Percentiles rank a stretch among this genome's conserved stretches.
These are phyloP conservation scores for Diaporthe sp. DNA, from an alignment of 2,329 filamentous ascomycete species.

Conservation along the genomic window DNA sequence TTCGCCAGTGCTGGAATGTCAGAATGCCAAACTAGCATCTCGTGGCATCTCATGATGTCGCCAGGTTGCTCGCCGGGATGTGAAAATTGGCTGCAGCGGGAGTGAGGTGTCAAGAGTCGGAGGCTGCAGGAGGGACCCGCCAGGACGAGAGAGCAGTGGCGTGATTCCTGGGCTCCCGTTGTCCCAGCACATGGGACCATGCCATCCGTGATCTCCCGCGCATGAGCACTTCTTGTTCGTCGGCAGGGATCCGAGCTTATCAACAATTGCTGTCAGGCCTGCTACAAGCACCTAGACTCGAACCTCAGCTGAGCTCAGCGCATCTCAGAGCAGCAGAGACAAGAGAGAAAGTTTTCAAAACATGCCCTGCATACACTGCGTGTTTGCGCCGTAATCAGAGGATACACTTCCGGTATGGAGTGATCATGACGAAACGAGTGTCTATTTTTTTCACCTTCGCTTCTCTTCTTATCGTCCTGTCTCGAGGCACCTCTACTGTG, in stretches of 20 bases:
- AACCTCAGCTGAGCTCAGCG: constrained; percentile 21
- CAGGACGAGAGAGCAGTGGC: constrained; percentile 16
- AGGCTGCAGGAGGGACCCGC: constrained; percentile 29
- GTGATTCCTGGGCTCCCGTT: constrained; percentile 35
- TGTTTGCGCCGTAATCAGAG: constrained; percentile 16
- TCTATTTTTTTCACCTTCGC: neutral
- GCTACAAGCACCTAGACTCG: neutral
- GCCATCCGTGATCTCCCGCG: constrained; percentile 28
- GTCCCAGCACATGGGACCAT: constrained; percentile 20
- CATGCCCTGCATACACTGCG: constrained; percentile 13
- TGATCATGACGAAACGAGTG: constrained; percentile 24
- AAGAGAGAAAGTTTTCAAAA: constrained; percentile 8
- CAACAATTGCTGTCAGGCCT: neutral
- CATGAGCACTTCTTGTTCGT: constrained; percentile 15
- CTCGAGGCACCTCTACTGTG: neutral
- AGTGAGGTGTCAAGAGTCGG: constrained; percentile 30
- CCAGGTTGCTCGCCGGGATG: neutral
- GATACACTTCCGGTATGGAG: constrained; percentile 23
- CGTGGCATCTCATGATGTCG: constrained; percentile 24
- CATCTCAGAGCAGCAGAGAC: neutral
- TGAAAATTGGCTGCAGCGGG: constrained; percentile 15
- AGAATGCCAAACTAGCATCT: neutral
- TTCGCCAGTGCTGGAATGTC: neutral
- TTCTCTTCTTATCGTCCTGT: neutral
- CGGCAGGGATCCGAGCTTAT: constrained; percentile 37